phyloP scores from a whole-genome alignment of 306 rosid species.

The Crataegus laevigata region DNA sequence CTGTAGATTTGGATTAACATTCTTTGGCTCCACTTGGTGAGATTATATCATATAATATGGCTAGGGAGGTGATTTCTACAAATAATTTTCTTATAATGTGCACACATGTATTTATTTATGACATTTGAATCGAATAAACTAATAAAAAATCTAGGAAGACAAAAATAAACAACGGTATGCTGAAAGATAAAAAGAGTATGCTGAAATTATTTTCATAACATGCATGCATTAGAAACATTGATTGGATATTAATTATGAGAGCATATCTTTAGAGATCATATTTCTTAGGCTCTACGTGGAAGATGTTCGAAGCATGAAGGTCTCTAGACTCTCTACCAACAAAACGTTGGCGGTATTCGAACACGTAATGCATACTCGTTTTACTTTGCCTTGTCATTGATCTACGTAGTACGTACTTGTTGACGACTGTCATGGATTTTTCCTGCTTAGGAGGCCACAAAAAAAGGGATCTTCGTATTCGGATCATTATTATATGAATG shows the following conservation, averaged over 20 bases:
- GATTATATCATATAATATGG: not conserved
- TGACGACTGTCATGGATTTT: conserved; percentile 14
- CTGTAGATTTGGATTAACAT: not conserved
- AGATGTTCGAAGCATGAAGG: not conserved
- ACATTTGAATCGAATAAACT: too few species aligned
- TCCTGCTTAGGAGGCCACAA: conserved; percentile 19
- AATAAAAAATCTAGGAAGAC: too few species aligned
- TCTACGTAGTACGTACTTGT: not conserved
- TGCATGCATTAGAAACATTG: not conserved
- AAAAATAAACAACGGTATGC: too few species aligned
- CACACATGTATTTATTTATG: too few species aligned
- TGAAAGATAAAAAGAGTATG: too few species aligned
- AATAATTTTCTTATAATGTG: too few species aligned
- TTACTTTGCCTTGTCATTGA: not conserved
- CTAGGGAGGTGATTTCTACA: too few species aligned
- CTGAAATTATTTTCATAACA: not conserved
- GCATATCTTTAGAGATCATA: not conserved
- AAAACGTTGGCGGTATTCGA: not conserved
- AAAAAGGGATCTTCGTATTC: conserved; percentile 7
- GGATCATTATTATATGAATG: not conserved
- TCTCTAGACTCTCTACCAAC: not conserved
- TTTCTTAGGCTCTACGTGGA: not conserved
- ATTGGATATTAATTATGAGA: not conserved
- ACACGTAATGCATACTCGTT: not conserved
- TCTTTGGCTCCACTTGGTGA: not conserved